Evolutionary conservation across 2,329 filamentous ascomycete species (phyloP).

Genomic region (Dryadomyces quercus-mongolicae): DNA sequence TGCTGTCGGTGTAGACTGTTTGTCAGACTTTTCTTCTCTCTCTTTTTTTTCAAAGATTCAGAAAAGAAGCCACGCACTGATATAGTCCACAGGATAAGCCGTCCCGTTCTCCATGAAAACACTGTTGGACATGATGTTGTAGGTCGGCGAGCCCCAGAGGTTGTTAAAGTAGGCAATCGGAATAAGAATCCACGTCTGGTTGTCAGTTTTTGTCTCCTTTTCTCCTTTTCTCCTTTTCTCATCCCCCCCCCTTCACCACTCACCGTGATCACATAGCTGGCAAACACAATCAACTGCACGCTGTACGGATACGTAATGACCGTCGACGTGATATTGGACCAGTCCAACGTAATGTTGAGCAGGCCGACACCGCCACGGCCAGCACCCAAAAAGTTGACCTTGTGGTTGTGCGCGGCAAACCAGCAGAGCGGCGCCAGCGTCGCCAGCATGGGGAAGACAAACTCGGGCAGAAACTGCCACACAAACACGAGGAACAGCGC

Average conservation of each 20-base stretch:
- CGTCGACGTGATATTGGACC: constrained; percentile 14
- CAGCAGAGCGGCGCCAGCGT: constrained; percentile 14
- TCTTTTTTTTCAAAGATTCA: too few relatives aligned
- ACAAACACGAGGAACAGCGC: constrained; percentile 6
- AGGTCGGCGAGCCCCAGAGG: constrained; percentile 11
- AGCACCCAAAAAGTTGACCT: constrained; percentile 13
- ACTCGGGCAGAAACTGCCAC: constrained; percentile 14
- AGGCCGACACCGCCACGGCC: constrained; percentile 11
- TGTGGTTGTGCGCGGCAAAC: constrained; percentile 13
- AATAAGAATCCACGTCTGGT: constrained; percentile 13
- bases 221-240: not conserved
- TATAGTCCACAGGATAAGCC: constrained; percentile 7
- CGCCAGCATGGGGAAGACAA: constrained; percentile 11
- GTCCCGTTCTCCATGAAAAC: constrained; percentile 12
- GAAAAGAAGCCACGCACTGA: not conserved
- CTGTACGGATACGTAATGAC: constrained; percentile 13
- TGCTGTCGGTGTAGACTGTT: constrained; percentile 5
- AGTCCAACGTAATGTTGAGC: constrained; percentile 13
- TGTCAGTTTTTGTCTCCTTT: not conserved
- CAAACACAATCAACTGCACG: constrained; percentile 12
- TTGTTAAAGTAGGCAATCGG: constrained; percentile 13
- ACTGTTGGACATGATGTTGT: constrained; percentile 13
- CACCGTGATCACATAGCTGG: constrained; percentile 9
- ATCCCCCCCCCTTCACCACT: not conserved
- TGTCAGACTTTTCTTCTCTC: too few relatives aligned